Conservation (phyloP, 768 basidiomycete species). For the Plicaturopsis crispa region DNA sequence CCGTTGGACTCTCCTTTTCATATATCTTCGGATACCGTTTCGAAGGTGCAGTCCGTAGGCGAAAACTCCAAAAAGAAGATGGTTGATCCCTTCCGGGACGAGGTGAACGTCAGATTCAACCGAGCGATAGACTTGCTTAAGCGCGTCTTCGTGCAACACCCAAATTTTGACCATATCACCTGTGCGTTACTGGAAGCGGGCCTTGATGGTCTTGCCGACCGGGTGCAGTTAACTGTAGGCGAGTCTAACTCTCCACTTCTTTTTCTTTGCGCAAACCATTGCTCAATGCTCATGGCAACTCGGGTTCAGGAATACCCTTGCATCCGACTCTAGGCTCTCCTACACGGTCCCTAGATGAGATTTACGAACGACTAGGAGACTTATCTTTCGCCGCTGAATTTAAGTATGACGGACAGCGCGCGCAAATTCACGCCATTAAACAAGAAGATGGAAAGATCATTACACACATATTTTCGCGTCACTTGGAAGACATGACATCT, state of each 20-base stretch:
- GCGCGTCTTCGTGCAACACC: constrained; percentile 71
- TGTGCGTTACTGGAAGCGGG: constrained; percentile 52
- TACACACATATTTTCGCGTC: constrained; percentile 77
- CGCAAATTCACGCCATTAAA: constrained; percentile 61
- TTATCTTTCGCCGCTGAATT: constrained; percentile 79
- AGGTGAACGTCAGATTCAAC: constrained; percentile 34
- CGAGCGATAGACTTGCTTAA: constrained; percentile 60
- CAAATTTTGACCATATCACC: constrained; percentile 67
- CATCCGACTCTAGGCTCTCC: constrained; percentile 86
- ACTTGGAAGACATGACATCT: constrained; percentile 88
- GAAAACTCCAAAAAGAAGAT: constrained; percentile 14
- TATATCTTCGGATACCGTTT: constrained; percentile 20
- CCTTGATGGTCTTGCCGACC: constrained; percentile 47
- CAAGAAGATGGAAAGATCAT: constrained; percentile 19
- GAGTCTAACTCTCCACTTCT: constrained; percentile 15
- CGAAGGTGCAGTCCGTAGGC: constrained; percentile 13
- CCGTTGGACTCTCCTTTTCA: constrained; percentile 14
- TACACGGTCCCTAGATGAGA: constrained; percentile 73
- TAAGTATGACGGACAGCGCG: constrained; percentile 87
- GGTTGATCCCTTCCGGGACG: constrained; percentile 22
- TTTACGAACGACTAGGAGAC: constrained; percentile 63
- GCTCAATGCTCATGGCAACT: constrained; percentile 6
- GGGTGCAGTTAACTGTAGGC: constrained; percentile 69
- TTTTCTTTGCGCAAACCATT: constrained; percentile 2
- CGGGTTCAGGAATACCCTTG: constrained; percentile 59